Base-by-base conservation (phyloP, 2,329 filamentous ascomycete genomes). In the Fusarium nygamai region DNA sequence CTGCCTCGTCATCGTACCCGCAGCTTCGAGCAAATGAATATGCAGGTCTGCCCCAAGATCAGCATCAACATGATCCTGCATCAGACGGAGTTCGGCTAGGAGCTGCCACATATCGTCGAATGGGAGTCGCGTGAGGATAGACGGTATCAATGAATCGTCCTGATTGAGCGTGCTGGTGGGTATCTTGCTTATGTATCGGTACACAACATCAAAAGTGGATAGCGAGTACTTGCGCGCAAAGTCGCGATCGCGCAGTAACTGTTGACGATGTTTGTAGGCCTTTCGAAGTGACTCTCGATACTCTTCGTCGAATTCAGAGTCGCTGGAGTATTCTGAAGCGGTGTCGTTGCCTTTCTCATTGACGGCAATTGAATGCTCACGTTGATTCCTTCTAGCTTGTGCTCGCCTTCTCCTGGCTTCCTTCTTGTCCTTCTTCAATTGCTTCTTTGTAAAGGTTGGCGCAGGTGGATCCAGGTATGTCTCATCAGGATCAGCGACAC, bases 21-120 rank as follows among this genome's bases (percentile, higher is more conserved):
- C 56, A 12, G 74, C 71, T 58, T 80, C 75, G 2, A 79, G 67
- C 5, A 80, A 71, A 13, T 80, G 75, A 10, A 63, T 33, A 1
- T 69, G 68, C 5, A 81, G 51, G 20, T 65, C 69, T 3, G 75
- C 78, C 6, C 76, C 75, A 13, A 81, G 65, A 36, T 79, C 78
- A 4, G 66, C 75, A 48, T 80, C 79, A 3, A 69, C 19, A 4
- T 69, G 16, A 74, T 81, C 79, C 10, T 80, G 73, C 36, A 77
- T 67, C 6, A 78, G 31, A 6, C 78, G 69, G 9, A 80, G 48
- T 46, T 80, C 78, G 9, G 79, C 66, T 12, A 80, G 39, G 3
- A 80, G 69, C 22, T 78, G 76, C 78, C 78, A 80, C 13, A 74
- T 62, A 34, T 80, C 79, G 12, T 80, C 78, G 2, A 80, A 65